Evolutionary conservation across 2,329 filamentous ascomycete genomes (phyloP).

Genomic region (Kalmusia sp.): DNA sequence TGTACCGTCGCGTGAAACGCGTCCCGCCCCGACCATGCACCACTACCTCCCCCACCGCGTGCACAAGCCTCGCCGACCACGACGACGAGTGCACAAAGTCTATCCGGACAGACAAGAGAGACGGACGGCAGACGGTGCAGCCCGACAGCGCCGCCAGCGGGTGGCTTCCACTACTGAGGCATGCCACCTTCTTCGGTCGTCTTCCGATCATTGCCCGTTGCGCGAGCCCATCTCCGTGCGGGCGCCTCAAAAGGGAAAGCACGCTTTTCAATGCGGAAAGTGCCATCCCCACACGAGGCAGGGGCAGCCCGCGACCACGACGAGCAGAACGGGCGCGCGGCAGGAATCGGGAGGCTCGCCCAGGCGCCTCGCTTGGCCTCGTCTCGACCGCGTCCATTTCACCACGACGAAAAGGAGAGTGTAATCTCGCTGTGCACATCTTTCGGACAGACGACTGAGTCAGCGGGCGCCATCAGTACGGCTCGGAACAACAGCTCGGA

Average conservation of each 20-base stretch:
- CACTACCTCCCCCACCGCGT: neutral
- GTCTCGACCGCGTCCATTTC: neutral
- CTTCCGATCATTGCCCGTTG: conserved; percentile 13
- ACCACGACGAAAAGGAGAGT: neutral
- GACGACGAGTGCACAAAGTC: neutral
- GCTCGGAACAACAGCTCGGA: conserved; percentile 9
- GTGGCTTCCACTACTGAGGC: conserved; percentile 14
- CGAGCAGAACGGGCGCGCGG: conserved; percentile 11
- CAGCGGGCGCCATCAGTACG: neutral
- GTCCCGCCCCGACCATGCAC: conserved; percentile 1
- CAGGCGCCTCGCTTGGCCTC: conserved; percentile 12
- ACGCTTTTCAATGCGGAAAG: conserved; percentile 8
- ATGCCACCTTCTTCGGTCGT: neutral
- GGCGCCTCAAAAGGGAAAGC: conserved; percentile 8
- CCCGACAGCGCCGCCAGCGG: conserved; percentile 15
- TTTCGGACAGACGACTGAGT: neutral
- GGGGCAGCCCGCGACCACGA: conserved; percentile 12
- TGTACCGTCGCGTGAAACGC: conserved; percentile 1
- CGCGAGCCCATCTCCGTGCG: conserved; percentile 12
- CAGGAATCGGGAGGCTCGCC: conserved; percentile 6
- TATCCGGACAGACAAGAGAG: too few species aligned
- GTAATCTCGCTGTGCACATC: conserved; percentile 1
- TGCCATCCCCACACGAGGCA: conserved; percentile 9
- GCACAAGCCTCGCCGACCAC: neutral
- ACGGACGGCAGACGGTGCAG: too few species aligned